Base-by-base conservation (phyloP, 176 grass and related monocot genomes). In the Carex kokanica region DNA sequence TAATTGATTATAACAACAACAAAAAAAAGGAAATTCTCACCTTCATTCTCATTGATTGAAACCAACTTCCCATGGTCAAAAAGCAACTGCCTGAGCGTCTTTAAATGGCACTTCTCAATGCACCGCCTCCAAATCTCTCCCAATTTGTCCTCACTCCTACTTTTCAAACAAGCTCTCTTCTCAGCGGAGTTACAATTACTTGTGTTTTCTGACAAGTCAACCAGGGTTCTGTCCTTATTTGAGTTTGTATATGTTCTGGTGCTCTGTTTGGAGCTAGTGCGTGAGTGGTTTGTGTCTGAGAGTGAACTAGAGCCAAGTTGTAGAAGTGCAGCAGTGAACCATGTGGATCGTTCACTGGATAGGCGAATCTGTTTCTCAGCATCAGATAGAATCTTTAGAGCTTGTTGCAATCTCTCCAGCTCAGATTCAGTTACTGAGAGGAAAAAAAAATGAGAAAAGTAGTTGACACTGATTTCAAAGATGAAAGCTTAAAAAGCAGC, bases 281-380 rank as follows among this genome's bases (percentile, higher is more conserved):
- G 84, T 71, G 92, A 93, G 61, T 91, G 90, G 65, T 78, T 85
- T 78, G 83, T 84, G 83, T 99, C 96, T 88, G 85, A 90, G 86
- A 85, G 78, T 84, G 92, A 87, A 80, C 89, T 81, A 61, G 90
- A 92, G 79, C 93, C 91, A 90, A 99, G 96, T 85, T 99, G 96
- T 58, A 99, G 84, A 43, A 99, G 84, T 54, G 92, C 96, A 85
- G 96, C 96, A 80, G 93, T 95, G 72, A 95, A 99, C 96, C 96
- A 99, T 73, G 91, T 99, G 4, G 93, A 99, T 12, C 96, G 92
- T 54, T 99, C 96, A 47, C 89, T 95, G 66, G 96, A 99, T 84
- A 93, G 89, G 67, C 96, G 85, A 87, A 99, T 88, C 65, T 99
- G 96, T 32, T 93, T 99, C 85, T 99, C 96, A 61, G 96, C 96